These are phyloP conservation scores for Boletus rubropictus DNA, from an alignment of 768 basidiomycete species.

Conservation along the genomic window DNA sequence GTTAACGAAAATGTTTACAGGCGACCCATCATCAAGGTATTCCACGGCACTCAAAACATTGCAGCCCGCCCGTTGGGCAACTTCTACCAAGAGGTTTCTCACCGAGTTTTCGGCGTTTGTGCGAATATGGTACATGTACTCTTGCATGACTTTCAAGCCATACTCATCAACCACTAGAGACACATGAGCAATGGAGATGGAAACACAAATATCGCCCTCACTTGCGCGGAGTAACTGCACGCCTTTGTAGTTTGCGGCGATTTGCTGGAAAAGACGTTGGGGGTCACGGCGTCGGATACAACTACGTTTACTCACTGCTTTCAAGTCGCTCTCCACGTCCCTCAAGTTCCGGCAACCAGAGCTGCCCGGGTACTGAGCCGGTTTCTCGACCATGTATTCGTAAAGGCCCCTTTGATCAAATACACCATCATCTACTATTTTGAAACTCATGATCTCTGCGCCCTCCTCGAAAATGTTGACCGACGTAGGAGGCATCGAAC, in stretches of 20 bases:
- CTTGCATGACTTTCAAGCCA: slow-evolving; percentile 77
- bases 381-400: slow-evolving; percentile 77
- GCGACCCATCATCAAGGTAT: slow-evolving; percentile 84
- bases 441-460: slow-evolving; percentile 86
- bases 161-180: slow-evolving; percentile 78
- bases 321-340: slow-evolving; percentile 88
- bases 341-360: slow-evolving; percentile 83
- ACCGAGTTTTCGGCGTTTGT: slow-evolving; percentile 86
- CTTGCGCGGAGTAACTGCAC: slow-evolving; percentile 78
- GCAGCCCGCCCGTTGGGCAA: slow-evolving; percentile 61
- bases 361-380: slow-evolving; percentile 75
- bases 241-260: slow-evolving; percentile 91
- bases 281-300: neutral
- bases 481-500: slow-evolving; percentile 93
- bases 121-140: slow-evolving; percentile 90
- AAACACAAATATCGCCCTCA: slow-evolving; percentile 31
- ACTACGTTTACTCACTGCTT: slow-evolving; percentile 56
- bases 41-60: slow-evolving; percentile 68
- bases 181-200: slow-evolving; percentile 7
- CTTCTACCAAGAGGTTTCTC: slow-evolving; percentile 70
- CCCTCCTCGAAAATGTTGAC: slow-evolving; percentile 92
- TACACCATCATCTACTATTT: slow-evolving; percentile 76
- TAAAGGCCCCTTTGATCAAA: slow-evolving; percentile 73
- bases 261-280: slow-evolving; percentile 52
- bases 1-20: slow-evolving; percentile 40